phyloP scores from a whole-genome alignment of 1,139 yeast genomes.

The Saccharomyces hybrid region DNA sequence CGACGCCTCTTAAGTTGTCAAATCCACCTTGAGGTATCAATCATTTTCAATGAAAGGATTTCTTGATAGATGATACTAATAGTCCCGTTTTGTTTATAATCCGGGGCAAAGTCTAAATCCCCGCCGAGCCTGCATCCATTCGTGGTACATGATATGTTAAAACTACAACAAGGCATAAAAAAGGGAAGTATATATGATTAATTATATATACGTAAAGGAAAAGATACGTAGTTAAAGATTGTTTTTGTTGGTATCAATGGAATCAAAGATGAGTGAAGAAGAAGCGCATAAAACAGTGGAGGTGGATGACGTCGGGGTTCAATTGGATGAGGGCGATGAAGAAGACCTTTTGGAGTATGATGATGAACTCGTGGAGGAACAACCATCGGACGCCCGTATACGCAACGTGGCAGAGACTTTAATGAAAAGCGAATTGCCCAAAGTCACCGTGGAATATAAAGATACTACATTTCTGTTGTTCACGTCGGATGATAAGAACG shows the following conservation, averaged over 20 bases:
- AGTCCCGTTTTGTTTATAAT: not conserved
- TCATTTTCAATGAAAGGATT: not conserved
- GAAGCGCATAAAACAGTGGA: conserved; percentile 4
- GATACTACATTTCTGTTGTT: conserved; percentile 19
- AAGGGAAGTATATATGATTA: not conserved
- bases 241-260: not conserved
- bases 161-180: not conserved
- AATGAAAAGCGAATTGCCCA: conserved; percentile 14
- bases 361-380: conserved; percentile 4
- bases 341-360: conserved; percentile 18
- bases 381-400: conserved; percentile 8
- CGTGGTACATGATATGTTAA: not conserved
- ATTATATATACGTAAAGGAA: not conserved
- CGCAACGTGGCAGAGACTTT: conserved; percentile 16
- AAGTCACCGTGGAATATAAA: conserved; percentile 15
- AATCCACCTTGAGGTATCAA: not conserved
- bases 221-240: not conserved
- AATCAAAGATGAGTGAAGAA: not conserved
- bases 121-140: not conserved
- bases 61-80: not conserved
- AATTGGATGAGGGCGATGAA: conserved; percentile 13
- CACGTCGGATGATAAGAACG: conserved; percentile 14
- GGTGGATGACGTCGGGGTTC: conserved; percentile 13
- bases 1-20: not conserved
- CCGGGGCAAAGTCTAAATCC: not conserved